Base-by-base conservation (phyloP, 208 protist species). In the Sergeia podlipaevii region DNA sequence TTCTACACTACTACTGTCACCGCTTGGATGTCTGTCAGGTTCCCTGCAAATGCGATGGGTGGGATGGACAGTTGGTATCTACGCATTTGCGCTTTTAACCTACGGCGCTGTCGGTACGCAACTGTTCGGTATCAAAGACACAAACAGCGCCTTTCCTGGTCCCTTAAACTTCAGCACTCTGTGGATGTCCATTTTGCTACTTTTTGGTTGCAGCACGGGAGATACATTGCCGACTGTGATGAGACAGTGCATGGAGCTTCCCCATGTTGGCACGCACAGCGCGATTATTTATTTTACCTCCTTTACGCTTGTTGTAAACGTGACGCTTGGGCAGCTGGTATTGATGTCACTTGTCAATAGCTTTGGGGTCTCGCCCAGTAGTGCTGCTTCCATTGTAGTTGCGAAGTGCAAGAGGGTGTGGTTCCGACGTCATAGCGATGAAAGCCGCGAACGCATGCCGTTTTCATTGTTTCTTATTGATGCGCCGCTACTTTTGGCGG, bases 141-240 rank as follows among this genome's bases (percentile, higher is more conserved):
- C 44, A n/a, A n/a, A 20, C 8, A 6, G 39, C n/a, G 5, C 7
- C 38, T 57, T 17, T 32, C n/a, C 39, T 20, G 39, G 8, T 20
- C 10, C 17, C 4, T 5, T 27, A 30, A 87, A 87, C 58, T 91
- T 91, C 57, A 33, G 46, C 28, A 85, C 72, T 2, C 63, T 83
- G 5, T 65, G 74, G 41, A 49, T 49, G 10, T 67, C 83, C 4
- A 45, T 85, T 11, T 60, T 91, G 1, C 27, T 85, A 10, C 53
- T 91, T 27, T 77, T 87, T 26, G 52, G 70, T 39, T 77, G 68
- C 34, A 76, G 59, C 42, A 85, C 83, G 5, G 64, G 65, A 11
- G 65, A 80, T 29, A 58, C 70, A 39, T 91, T 78, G 83, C 38
- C 48, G 17, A 32, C 50, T 13, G 10, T 68, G 13, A 59, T 69